These are phyloP conservation scores for Naganishia vishniacii DNA, from an alignment of 768 basidiomycete species.

Conservation along the genomic window DNA sequence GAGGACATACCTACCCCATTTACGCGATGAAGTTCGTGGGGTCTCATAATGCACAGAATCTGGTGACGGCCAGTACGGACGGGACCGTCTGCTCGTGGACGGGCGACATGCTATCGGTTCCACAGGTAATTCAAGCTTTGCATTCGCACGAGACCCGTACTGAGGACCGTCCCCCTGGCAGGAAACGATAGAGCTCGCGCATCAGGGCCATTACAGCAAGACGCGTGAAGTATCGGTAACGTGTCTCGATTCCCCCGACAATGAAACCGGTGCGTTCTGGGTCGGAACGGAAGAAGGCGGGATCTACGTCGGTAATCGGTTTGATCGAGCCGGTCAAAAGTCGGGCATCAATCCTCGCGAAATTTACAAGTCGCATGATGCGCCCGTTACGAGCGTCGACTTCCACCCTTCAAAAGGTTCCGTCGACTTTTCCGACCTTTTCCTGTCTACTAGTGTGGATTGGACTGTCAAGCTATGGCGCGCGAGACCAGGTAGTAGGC, in stretches of 20 bases:
- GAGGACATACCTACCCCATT: conserved; percentile 96
- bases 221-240: conserved; percentile 96
- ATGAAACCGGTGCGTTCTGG: conserved; percentile 95
- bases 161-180: conserved; percentile 42
- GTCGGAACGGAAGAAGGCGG: conserved; percentile 98
- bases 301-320: conserved; percentile 91
- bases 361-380: conserved; percentile 84
- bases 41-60: conserved; percentile 95
- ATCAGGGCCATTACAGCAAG: conserved; percentile 79
- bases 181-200: conserved; percentile 89
- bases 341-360: conserved; percentile 91
- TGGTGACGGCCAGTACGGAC: conserved; percentile 94
- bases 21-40: conserved; percentile 99
- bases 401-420: conserved; percentile 89
- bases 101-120: conserved; percentile 96
- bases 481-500: conserved; percentile 53
- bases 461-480: conserved; percentile 99
- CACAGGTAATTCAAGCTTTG: conserved; percentile 75
- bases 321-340: conserved; percentile 93
- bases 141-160: background rate
- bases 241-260: conserved; percentile 85
- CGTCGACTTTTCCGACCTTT: conserved; percentile 91
- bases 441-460: conserved; percentile 86
- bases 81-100: conserved; percentile 96
- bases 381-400: conserved; percentile 86